These are phyloP conservation scores for Cystobasidium pallidum DNA, from an alignment of 1,284 basidiomycete genomes.

Conservation along the genomic window DNA sequence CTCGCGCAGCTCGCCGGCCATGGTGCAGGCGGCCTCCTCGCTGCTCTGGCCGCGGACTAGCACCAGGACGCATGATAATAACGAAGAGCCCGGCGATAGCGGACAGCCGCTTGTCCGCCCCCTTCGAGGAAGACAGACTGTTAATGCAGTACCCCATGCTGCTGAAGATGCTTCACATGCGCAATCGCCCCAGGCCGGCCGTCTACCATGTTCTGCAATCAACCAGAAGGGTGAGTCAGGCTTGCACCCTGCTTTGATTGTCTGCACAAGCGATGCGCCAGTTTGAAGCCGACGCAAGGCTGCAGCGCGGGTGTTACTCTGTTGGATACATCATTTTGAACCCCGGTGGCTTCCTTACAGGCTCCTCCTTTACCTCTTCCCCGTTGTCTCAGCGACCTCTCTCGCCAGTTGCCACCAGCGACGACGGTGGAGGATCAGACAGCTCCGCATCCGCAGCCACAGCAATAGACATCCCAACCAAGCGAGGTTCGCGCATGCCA, in stretches of 20 bases:
- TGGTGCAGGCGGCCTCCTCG: conserved; percentile 40
- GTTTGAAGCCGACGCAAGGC: background rate
- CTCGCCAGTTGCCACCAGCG: conserved; percentile 39
- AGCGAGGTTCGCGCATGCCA: background rate
- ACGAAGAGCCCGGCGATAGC: background rate
- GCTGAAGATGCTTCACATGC: conserved; percentile 1
- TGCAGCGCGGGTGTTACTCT: no score
- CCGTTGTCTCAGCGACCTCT: conserved; percentile 40
- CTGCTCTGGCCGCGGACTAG: conserved; percentile 33
- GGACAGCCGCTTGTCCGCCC: background rate
- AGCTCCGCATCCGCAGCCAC: conserved; percentile 16
- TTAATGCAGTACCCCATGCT: background rate
- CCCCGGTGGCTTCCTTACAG: background rate
- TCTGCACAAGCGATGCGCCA: background rate
- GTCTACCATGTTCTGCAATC: background rate
- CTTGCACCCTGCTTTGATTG: background rate
- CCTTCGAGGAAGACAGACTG: background rate
- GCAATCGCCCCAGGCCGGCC: background rate
- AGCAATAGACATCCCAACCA: conserved; percentile 37
- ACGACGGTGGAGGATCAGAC: conserved; percentile 22
- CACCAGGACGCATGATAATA: background rate
- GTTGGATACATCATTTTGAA: background rate
- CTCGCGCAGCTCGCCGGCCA: background rate
- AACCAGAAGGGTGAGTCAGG: conserved; percentile 26
- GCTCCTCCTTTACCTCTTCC: conserved; percentile 32